These are phyloP conservation scores for Ogataea philodendri DNA, from an alignment of 805 yeast species.

Conservation along the genomic window DNA sequence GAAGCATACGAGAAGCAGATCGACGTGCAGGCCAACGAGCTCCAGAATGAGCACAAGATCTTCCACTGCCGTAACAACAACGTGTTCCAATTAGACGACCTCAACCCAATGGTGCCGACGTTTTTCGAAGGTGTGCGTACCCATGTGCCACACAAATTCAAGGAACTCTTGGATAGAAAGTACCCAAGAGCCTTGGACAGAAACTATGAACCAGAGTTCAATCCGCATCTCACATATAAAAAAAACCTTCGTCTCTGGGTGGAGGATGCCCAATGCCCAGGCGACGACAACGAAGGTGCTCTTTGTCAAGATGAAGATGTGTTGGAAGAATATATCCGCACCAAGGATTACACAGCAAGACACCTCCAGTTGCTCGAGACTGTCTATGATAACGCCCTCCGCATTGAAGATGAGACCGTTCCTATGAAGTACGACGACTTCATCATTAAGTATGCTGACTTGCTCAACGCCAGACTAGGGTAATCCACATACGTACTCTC, in stretches of 20 bases:
- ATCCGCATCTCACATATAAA: constrained; percentile 42
- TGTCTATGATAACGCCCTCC: constrained; percentile 13
- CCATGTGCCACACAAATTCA: constrained; percentile 48
- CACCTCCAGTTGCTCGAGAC: constrained; percentile 22
- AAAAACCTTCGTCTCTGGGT: constrained; percentile 61
- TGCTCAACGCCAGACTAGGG: constrained; percentile 22
- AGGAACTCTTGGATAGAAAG: constrained; percentile 45
- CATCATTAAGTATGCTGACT: constrained; percentile 22
- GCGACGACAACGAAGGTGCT: constrained; percentile 26
- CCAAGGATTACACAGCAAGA: constrained; percentile 29
- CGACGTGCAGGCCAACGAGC: constrained; percentile 8
- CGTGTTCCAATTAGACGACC: constrained; percentile 42
- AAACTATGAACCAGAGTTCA: constrained; percentile 39
- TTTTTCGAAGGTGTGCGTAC: constrained; percentile 55
- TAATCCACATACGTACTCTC: constrained; percentile 1
- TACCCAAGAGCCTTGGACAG: constrained; percentile 40
- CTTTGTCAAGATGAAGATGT: constrained; percentile 34
- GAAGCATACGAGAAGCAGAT: constrained; percentile 19
- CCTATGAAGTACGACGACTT: constrained; percentile 32
- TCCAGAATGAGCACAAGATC: constrained; percentile 28
- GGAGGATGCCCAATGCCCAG: constrained; percentile 27
- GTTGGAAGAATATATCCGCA: constrained; percentile 31
- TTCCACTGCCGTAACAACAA: constrained; percentile 59
- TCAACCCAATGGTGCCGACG: constrained; percentile 49
- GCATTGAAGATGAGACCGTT: constrained; percentile 22